These are phyloP conservation scores for Platanthera zijinensis DNA, from an alignment of 106 monocot genomes.

Conservation along the genomic window DNA sequence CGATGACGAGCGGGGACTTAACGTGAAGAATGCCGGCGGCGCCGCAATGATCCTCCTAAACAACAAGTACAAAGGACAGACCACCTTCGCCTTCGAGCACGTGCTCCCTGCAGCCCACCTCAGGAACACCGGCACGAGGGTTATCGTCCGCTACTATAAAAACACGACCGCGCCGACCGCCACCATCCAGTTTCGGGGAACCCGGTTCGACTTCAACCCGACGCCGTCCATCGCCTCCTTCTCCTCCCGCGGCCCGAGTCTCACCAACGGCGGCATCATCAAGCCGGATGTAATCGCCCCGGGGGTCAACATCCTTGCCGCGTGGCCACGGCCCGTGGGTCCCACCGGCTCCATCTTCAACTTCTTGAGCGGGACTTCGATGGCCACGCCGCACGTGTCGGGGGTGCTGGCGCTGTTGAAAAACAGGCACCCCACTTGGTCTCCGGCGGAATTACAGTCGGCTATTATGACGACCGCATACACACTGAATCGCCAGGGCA, in stretches of 20 bases:
- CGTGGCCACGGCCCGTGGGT: slow-evolving; percentile 21
- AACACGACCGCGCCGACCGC: slow-evolving; percentile 19
- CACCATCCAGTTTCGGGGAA: slow-evolving; percentile 22
- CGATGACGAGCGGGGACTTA: not conserved
- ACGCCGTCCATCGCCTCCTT: slow-evolving; percentile 28
- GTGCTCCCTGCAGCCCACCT: slow-evolving; percentile 30
- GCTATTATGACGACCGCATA: slow-evolving; percentile 33
- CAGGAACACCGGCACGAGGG: slow-evolving; percentile 4
- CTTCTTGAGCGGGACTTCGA: slow-evolving; percentile 39
- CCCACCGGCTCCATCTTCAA: slow-evolving; percentile 19
- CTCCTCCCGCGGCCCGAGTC: slow-evolving; percentile 36
- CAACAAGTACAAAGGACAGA: too few relatives aligned
- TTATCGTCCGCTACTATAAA: slow-evolving; percentile 6
- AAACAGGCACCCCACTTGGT: slow-evolving; percentile 25
- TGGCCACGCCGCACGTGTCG: slow-evolving; percentile 39
- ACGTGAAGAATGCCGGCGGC: slow-evolving; percentile 6
- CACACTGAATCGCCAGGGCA: not conserved
- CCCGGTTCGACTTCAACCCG: slow-evolving; percentile 17
- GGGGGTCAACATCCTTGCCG: slow-evolving; percentile 41
- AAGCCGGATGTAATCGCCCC: slow-evolving; percentile 43
- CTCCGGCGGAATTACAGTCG: slow-evolving; percentile 35
- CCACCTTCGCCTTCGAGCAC: slow-evolving; percentile 19
- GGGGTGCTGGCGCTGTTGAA: slow-evolving; percentile 33
- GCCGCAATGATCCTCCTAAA: slow-evolving; percentile 21
- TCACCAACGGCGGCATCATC: slow-evolving; percentile 23